A percentile compares a stretch with the other conserved stretches of the same genome.
phyloP scores from a whole-genome alignment of 2,329 filamentous ascomycete genomes.

The Microascus cirrosus region DNA sequence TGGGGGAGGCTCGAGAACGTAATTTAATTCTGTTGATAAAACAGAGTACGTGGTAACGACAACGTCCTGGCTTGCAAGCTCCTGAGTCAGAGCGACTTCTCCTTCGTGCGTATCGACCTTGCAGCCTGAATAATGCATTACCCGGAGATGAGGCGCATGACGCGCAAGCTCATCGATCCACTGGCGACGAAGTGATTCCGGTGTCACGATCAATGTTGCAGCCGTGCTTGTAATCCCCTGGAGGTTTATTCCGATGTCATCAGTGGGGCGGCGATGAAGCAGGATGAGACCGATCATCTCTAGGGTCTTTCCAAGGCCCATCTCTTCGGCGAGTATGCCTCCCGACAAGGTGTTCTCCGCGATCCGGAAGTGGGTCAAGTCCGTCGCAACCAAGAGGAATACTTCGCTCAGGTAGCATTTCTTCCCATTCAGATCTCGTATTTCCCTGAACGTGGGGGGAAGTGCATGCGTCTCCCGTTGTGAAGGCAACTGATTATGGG shows the following conservation, averaged over 20 bases:
- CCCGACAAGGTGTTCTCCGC: conserved; percentile 33
- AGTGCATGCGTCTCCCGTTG: conserved; percentile 4
- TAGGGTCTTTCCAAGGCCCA: conserved; percentile 74
- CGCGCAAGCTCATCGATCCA: conserved; percentile 49
- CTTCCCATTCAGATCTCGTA: conserved; percentile 20
- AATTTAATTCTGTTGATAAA: conserved; percentile 72
- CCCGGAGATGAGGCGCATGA: conserved; percentile 45
- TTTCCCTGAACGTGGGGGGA: conserved; percentile 16
- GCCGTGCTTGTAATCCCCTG: conserved; percentile 23
- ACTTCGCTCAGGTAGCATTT: conserved; percentile 49
- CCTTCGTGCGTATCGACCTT: conserved; percentile 21
- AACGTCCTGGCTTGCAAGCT: conserved; percentile 42
- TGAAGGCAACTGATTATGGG: neutral
- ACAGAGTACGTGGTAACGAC: conserved; percentile 57
- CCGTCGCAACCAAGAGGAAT: conserved; percentile 44
- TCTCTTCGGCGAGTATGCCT: conserved; percentile 68
- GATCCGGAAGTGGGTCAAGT: conserved; percentile 31
- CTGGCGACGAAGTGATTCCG: conserved; percentile 43
- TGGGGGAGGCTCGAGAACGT: conserved; percentile 57
- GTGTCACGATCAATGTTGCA: conserved; percentile 52
- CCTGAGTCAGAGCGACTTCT: conserved; percentile 26
- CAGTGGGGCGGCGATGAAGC: conserved; percentile 33
- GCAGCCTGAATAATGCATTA: conserved; percentile 45
- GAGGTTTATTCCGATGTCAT: neutral
- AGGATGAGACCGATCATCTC: conserved; percentile 63